Conservation (phyloP, 116 monocot genomes). For the Cymodocea nodosa region DNA sequence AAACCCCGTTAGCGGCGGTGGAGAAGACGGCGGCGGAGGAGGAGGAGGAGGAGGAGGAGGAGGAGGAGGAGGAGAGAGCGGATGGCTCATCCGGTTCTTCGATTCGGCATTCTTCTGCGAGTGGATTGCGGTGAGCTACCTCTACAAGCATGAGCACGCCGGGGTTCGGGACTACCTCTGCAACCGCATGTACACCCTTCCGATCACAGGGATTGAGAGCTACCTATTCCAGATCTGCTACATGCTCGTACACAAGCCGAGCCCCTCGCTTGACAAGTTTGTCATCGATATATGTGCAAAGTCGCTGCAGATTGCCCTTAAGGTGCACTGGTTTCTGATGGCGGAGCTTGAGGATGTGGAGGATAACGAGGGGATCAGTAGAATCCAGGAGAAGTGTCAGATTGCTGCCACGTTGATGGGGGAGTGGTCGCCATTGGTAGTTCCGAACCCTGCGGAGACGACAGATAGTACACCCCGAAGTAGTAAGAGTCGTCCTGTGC, state of each 20-base stretch:
- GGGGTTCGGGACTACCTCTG: slow-evolving; percentile 97
- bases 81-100: slow-evolving; percentile 96
- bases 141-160: slow-evolving; percentile 94
- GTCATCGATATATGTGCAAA: slow-evolving; percentile 92
- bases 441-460: slow-evolving; percentile 17
- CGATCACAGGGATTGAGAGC: slow-evolving; percentile 64
- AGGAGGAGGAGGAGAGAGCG: slow-evolving; percentile 46
- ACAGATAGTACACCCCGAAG: slow-evolving; percentile 11
- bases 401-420: slow-evolving; percentile 86
- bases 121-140: slow-evolving; percentile 99
- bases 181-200: slow-evolving; percentile 96
- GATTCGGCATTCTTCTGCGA: slow-evolving; percentile 99
- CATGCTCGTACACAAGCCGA: slow-evolving; percentile 95
- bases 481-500: slow-evolving; percentile 32
- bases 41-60: slow-evolving; percentile 9
- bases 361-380: slow-evolving; percentile 64
- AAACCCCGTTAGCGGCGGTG: slow-evolving; percentile 10
- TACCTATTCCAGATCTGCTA: slow-evolving; percentile 99
- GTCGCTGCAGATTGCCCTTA: slow-evolving; percentile 78
- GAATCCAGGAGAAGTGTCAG: slow-evolving; percentile 98
- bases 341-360: slow-evolving; percentile 94
- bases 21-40: not conserved
- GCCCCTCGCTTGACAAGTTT: slow-evolving; percentile 92
- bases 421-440: slow-evolving; percentile 85
- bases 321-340: slow-evolving; percentile 95